Conservation (phyloP, 768 basidiomycete genomes). For the Trametes punicea region DNA sequence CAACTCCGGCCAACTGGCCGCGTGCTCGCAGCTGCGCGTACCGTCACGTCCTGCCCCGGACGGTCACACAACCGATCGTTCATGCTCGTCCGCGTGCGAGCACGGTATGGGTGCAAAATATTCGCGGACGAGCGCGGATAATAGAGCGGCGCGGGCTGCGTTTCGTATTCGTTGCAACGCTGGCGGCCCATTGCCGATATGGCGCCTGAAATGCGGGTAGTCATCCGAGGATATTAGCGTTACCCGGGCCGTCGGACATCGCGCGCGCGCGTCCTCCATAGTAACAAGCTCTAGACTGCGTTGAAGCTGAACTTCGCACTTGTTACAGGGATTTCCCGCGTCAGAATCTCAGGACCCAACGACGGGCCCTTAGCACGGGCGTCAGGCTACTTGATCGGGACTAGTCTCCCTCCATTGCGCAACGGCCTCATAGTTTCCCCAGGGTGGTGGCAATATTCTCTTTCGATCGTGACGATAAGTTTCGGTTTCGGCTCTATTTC, state of each 20-base stretch:
- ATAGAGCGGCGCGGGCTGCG: background rate
- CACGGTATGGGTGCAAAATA: background rate
- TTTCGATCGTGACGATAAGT: constrained; percentile 23
- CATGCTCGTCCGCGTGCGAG: background rate
- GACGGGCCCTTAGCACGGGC: constrained; percentile 18
- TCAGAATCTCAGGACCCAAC: constrained; percentile 11
- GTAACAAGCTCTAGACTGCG: constrained; percentile 22
- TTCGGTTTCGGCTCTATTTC: constrained; percentile 27
- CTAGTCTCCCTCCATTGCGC: constrained; percentile 16
- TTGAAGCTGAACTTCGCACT: constrained; percentile 10
- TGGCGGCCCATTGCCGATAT: constrained; percentile 8
- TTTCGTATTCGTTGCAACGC: constrained; percentile 2
- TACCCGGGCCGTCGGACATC: constrained; percentile 16
- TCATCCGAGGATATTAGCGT: constrained; percentile 14
- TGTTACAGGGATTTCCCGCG: constrained; percentile 11
- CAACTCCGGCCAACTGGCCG: too few relatives aligned
- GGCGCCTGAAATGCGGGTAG: constrained; percentile 12
- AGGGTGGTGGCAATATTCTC: constrained; percentile 17
- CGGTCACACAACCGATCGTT: constrained; percentile 3
- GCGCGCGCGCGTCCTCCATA: constrained; percentile 15
- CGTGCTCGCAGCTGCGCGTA: background rate
- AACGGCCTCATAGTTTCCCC: constrained; percentile 21
- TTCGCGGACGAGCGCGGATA: background rate
- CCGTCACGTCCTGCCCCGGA: constrained; percentile 2
- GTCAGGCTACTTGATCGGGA: constrained; percentile 14